Evolutionary conservation across 2,329 filamentous ascomycete species (phyloP).

Genomic region (Thelonectria discophora): DNA sequence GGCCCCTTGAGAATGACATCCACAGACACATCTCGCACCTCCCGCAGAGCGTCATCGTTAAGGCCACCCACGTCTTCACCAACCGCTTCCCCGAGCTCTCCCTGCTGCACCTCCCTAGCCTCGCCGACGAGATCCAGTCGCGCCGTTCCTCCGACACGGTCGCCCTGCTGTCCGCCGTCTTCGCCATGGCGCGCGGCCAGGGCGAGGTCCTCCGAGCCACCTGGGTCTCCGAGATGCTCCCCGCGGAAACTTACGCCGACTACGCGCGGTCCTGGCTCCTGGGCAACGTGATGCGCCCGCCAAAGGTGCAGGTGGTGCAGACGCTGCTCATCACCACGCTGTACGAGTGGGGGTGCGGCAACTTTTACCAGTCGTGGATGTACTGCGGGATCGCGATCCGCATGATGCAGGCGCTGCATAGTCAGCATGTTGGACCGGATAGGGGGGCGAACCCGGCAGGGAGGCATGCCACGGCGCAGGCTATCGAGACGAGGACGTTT

Average conservation of each 20-base stretch:
- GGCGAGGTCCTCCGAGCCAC: neutral
- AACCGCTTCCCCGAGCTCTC: constrained; percentile 13
- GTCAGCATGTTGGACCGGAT: constrained; percentile 23
- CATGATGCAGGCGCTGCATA: constrained; percentile 50
- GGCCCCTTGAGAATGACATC: neutral
- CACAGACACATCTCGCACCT: neutral
- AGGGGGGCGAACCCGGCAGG: constrained; percentile 34
- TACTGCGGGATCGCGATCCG: constrained; percentile 51
- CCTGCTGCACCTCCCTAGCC: constrained; percentile 2
- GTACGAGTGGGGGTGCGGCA: constrained; percentile 51
- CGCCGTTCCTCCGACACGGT: neutral
- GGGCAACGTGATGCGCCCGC: constrained; percentile 5
- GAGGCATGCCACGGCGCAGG: constrained; percentile 38
- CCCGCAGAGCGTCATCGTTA: neutral
- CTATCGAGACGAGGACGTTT: constrained; percentile 50
- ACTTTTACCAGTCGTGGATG: constrained; percentile 52
- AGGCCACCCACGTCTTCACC: constrained; percentile 2
- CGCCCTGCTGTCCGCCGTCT: constrained; percentile 2
- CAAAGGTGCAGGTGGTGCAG: constrained; percentile 37
- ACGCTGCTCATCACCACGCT: constrained; percentile 49
- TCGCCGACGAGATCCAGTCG: neutral
- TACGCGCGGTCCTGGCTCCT: constrained; percentile 1
- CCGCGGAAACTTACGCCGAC: neutral
- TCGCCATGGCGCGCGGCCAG: constrained; percentile 9
- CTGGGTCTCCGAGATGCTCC: neutral